phyloP scores from a whole-genome alignment of 441 rosid genomes.

The Sinapis alba region DNA sequence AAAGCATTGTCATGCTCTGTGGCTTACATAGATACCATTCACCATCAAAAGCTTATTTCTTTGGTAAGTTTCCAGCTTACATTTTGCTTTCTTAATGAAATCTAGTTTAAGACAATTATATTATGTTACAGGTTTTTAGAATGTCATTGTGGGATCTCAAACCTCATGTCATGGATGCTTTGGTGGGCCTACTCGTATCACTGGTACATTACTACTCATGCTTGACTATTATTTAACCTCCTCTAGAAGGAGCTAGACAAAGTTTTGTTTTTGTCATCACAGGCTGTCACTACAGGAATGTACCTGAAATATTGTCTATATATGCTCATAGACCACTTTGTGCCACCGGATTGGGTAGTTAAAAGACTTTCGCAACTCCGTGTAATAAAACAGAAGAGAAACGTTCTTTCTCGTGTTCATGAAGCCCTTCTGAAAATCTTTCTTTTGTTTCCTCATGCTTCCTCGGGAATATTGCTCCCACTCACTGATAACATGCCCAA shows the following conservation, averaged over 20 bases:
- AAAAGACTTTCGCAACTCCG: slow-evolving; percentile 47
- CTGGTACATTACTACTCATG: slow-evolving; percentile 46
- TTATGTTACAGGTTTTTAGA: slow-evolving; percentile 54
- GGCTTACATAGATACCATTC: slow-evolving; percentile 52
- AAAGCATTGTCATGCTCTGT: slow-evolving; percentile 69
- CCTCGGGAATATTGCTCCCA: slow-evolving; percentile 50
- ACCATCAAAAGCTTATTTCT: slow-evolving; percentile 61
- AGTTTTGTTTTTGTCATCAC: slow-evolving; percentile 12
- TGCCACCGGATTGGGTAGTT: slow-evolving; percentile 54
- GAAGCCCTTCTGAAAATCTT: slow-evolving; percentile 53
- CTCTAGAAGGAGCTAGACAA: not conserved
- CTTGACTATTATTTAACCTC: not conserved
- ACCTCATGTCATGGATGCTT: slow-evolving; percentile 67
- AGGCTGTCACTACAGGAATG: slow-evolving; percentile 76
- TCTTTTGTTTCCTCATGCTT: slow-evolving; percentile 67
- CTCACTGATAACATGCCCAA: slow-evolving; percentile 62
- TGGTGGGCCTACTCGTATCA: slow-evolving; percentile 56
- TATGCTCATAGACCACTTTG: slow-evolving; percentile 72
- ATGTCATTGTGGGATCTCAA: slow-evolving; percentile 71
- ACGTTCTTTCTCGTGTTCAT: slow-evolving; percentile 72
- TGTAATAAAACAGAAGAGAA: slow-evolving; percentile 52
- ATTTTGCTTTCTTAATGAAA: not conserved
- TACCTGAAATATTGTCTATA: slow-evolving; percentile 61
- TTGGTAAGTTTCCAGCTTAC: slow-evolving; percentile 49
- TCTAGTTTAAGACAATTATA: slow-evolving; percentile 4